Evolutionary conservation across 768 basidiomycete genomes (phyloP).

Genomic region (Mycena floridula): DNA sequence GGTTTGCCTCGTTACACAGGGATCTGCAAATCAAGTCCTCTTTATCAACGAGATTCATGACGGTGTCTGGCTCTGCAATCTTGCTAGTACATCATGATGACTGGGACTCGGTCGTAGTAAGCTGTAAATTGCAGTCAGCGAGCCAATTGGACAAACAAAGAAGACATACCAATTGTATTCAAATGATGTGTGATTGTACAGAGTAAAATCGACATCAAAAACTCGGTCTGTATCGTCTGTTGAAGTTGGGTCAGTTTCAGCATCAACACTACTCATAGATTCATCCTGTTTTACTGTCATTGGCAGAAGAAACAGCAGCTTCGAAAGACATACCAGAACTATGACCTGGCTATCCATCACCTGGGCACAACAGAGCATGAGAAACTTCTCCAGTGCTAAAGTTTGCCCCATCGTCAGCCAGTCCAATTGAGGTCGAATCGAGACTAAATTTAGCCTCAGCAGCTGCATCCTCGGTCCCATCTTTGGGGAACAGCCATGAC

Average conservation of each 20-base stretch:
- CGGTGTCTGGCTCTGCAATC: slow-evolving; percentile 73
- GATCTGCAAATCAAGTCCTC: slow-evolving; percentile 63
- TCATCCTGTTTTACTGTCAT: slow-evolving; percentile 41
- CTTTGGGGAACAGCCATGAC: slow-evolving; percentile 51
- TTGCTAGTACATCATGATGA: slow-evolving; percentile 71
- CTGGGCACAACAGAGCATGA: slow-evolving; percentile 55
- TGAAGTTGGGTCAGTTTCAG: slow-evolving; percentile 59
- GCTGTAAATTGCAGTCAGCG: slow-evolving; percentile 22
- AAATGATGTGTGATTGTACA: slow-evolving; percentile 56
- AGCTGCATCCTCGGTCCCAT: slow-evolving; percentile 35
- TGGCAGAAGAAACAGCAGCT: neutral
- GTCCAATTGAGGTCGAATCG: slow-evolving; percentile 45
- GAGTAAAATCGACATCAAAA: slow-evolving; percentile 44
- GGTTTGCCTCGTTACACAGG: slow-evolving; percentile 61
- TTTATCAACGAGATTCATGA: slow-evolving; percentile 56
- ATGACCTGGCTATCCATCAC: slow-evolving; percentile 58
- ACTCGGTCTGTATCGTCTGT: slow-evolving; percentile 58
- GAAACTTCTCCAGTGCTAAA: slow-evolving; percentile 63
- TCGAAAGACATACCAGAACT: slow-evolving; percentile 35
- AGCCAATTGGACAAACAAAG: neutral
- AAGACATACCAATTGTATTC: slow-evolving; percentile 45
- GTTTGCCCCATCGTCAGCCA: slow-evolving; percentile 62
- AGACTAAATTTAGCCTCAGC: slow-evolving; percentile 66
- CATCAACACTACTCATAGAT: slow-evolving; percentile 56
- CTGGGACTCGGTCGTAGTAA: slow-evolving; percentile 63